phyloP scores from a whole-genome alignment of 2,329 filamentous ascomycete species.

The Cladosporium sphaerospermum region DNA sequence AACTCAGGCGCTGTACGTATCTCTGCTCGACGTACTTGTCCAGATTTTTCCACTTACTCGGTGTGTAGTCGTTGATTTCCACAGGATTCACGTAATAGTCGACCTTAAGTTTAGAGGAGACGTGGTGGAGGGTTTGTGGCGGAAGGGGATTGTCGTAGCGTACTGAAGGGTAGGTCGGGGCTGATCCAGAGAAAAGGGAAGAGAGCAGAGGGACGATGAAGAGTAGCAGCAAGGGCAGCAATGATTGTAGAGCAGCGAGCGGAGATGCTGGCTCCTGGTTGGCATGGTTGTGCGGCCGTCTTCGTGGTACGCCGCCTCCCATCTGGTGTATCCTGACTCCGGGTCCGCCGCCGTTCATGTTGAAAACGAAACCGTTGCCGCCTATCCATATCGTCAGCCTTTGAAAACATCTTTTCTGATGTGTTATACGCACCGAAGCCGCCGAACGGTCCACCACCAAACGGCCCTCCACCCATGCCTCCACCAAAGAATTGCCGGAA shows the following conservation, averaged over 20 bases:
- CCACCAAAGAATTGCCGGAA: slow-evolving; percentile 96
- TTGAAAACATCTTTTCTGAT: neutral
- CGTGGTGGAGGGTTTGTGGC: slow-evolving; percentile 69
- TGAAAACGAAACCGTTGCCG: slow-evolving; percentile 87
- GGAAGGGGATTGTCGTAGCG: slow-evolving; percentile 65
- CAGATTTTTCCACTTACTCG: slow-evolving; percentile 64
- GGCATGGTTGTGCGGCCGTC: slow-evolving; percentile 57
- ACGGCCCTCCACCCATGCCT: slow-evolving; percentile 53
- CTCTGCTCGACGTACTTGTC: slow-evolving; percentile 71
- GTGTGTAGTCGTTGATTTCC: slow-evolving; percentile 66
- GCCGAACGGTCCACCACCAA: slow-evolving; percentile 50
- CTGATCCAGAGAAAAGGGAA: slow-evolving; percentile 65
- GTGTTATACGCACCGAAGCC: slow-evolving; percentile 8
- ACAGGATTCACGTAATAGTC: slow-evolving; percentile 79
- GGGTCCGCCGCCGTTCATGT: slow-evolving; percentile 68
- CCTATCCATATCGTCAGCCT: slow-evolving; percentile 40
- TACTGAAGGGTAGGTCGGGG: slow-evolving; percentile 59
- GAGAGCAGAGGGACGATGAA: slow-evolving; percentile 77
- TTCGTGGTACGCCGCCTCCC: slow-evolving; percentile 69
- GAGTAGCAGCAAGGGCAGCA: slow-evolving; percentile 77
- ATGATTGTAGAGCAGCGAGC: slow-evolving; percentile 39
- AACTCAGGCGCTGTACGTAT: slow-evolving; percentile 61
- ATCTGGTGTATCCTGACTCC: slow-evolving; percentile 95
- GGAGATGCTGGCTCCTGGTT: slow-evolving; percentile 46
- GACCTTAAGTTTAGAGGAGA: slow-evolving; percentile 63